phyloP scores from a whole-genome alignment of 2,329 filamentous ascomycete genomes.

The Trichoderma breve region DNA sequence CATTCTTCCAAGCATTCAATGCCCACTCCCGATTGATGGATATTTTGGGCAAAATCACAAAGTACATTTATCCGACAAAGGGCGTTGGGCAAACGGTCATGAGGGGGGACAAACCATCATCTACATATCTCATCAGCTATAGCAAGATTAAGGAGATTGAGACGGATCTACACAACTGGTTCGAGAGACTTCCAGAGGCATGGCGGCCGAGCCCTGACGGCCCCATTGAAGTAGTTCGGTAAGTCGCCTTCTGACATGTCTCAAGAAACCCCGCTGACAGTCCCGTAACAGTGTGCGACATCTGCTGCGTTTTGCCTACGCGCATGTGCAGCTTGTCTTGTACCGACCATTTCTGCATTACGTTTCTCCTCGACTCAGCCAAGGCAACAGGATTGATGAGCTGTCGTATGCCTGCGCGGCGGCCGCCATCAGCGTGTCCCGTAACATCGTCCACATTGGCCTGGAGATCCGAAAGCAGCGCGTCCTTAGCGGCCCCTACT shows the following conservation, averaged over 20 bases:
- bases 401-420: conserved; percentile 72
- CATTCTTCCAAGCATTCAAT: conserved; percentile 64
- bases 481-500: conserved; percentile 76
- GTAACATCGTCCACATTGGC: conserved; percentile 77
- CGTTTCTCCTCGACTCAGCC: conserved; percentile 62
- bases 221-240: conserved; percentile 72
- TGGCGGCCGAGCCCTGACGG: conserved; percentile 79
- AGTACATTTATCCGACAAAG: conserved; percentile 64
- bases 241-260: conserved; percentile 34
- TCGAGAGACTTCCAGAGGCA: conserved; percentile 66
- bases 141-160: conserved; percentile 64
- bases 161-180: conserved; percentile 61
- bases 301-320: conserved; percentile 74
- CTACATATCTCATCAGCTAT: conserved; percentile 62
- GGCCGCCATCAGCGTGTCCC: conserved; percentile 60
- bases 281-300: conserved; percentile 58
- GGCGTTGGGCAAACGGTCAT: conserved; percentile 47
- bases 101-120: conserved; percentile 43
- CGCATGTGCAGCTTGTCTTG: conserved; percentile 77
- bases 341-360: conserved; percentile 85
- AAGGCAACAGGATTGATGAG: conserved; percentile 63
- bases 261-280: not conserved
- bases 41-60: conserved; percentile 63
- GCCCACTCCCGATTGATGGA: conserved; percentile 63
- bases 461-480: conserved; percentile 73